Conservation (phyloP, 192 early-diverging fungal genomes). For the Linnemannia zychae region DNA sequence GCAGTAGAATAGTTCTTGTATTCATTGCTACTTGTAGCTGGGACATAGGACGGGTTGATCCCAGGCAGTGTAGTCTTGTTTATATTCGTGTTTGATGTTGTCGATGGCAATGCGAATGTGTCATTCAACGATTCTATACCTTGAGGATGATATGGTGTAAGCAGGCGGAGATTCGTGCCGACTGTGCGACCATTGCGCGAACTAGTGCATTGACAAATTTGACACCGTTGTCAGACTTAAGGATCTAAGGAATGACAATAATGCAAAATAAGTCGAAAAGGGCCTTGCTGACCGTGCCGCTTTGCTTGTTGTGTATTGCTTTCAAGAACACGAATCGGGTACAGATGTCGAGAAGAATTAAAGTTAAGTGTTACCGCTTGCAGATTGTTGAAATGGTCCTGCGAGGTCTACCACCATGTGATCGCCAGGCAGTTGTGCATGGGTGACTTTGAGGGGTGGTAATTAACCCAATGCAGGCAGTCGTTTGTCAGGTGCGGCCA, state of each 20-base stretch:
- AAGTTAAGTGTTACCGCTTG: slow-evolving; percentile 14
- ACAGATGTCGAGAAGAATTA: slow-evolving; percentile 36
- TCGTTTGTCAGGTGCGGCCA: slow-evolving; percentile 32
- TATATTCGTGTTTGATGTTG: slow-evolving; percentile 33
- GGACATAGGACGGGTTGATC: slow-evolving; percentile 34
- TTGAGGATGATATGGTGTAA: slow-evolving; percentile 57
- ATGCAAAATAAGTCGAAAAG: slow-evolving; percentile 15
- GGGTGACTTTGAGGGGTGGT: slow-evolving; percentile 24
- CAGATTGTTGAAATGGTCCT: slow-evolving; percentile 19
- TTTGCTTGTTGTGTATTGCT: slow-evolving; percentile 18
- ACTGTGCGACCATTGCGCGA: not conserved
- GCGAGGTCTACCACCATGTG: slow-evolving; percentile 32
- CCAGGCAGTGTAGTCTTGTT: slow-evolving; percentile 28
- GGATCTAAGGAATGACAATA: slow-evolving; percentile 25
- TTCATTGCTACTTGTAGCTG: slow-evolving; percentile 56
- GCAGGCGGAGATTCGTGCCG: slow-evolving; percentile 37
- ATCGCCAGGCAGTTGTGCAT: slow-evolving; percentile 29
- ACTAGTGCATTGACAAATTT: slow-evolving; percentile 60
- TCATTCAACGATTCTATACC: slow-evolving; percentile 57
- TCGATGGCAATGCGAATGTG: slow-evolving; percentile 32
- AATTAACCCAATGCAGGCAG: slow-evolving; percentile 24
- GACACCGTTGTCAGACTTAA: slow-evolving; percentile 54
- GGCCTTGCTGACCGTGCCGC: not conserved
- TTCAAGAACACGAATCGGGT: slow-evolving; percentile 30
- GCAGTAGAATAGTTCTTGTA: slow-evolving; percentile 7